Percentiles rank a stretch among this genome's conserved stretches.
These are phyloP conservation scores for Phaeolepiota aurea DNA, from an alignment of 768 basidiomycete species.

Conservation along the genomic window DNA sequence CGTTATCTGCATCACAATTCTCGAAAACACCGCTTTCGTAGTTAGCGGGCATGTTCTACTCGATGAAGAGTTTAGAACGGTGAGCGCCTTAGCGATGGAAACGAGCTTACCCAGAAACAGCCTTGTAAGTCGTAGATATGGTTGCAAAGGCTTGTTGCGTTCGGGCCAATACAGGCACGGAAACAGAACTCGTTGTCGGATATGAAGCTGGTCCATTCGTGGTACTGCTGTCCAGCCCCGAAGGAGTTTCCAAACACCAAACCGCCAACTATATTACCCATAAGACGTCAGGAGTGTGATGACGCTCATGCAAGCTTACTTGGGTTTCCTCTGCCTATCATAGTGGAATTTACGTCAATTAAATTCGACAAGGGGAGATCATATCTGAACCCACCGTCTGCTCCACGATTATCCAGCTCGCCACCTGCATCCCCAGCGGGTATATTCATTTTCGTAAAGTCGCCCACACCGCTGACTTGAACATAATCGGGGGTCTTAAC, in stretches of 20 bases:
- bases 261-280: constrained; percentile 56
- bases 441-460: constrained; percentile 65
- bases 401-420: constrained; percentile 68
- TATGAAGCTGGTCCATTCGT: constrained; percentile 85
- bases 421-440: constrained; percentile 46
- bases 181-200: constrained; percentile 62
- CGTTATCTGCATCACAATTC: constrained; percentile 55
- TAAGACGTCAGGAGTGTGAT: no score
- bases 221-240: constrained; percentile 42
- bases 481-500: constrained; percentile 59
- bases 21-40: constrained; percentile 56
- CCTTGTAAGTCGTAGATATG: constrained; percentile 75
- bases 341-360: not conserved
- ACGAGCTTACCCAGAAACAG: constrained; percentile 34
- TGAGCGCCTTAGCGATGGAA: not conserved
- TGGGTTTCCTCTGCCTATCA: constrained; percentile 35
- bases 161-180: constrained; percentile 59
- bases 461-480: constrained; percentile 54
- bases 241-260: constrained; percentile 62
- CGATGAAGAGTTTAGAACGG: constrained; percentile 8
- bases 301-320: constrained; percentile 17
- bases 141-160: constrained; percentile 55
- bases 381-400: constrained; percentile 37
- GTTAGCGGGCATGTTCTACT: constrained; percentile 66
- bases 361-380: no score